These are phyloP conservation scores for Pisolithus orientalis DNA, from an alignment of 768 basidiomycete species.

Conservation along the genomic window DNA sequence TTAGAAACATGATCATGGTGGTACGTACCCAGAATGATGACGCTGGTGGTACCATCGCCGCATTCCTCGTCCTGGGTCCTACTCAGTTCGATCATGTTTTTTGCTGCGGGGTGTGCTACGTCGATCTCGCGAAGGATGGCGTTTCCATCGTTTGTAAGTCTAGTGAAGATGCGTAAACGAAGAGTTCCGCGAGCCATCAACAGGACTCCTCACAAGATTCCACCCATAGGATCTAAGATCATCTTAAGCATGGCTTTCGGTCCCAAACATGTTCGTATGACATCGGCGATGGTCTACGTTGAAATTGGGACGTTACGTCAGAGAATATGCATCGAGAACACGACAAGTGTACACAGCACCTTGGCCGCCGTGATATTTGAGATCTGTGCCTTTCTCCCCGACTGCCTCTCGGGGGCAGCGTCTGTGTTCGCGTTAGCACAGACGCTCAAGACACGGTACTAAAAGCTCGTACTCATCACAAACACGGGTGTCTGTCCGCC, in stretches of 20 bases:
- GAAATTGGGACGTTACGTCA: neutral
- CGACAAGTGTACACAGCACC: constrained; percentile 38
- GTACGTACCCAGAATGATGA: constrained; percentile 86
- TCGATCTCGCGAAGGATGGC: constrained; percentile 98
- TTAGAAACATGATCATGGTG: neutral
- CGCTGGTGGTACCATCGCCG: constrained; percentile 96
- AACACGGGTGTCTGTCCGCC: constrained; percentile 71
- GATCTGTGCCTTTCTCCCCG: constrained; percentile 91
- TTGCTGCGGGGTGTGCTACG: constrained; percentile 97
- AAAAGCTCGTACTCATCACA: constrained; percentile 60
- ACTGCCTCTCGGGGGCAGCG: constrained; percentile 89
- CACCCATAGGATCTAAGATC: constrained; percentile 99
- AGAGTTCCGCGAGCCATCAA: neutral
- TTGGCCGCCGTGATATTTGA: constrained; percentile 98
- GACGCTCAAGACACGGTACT: neutral
- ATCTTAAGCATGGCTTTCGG: constrained; percentile 99
- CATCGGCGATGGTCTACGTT: constrained; percentile 88
- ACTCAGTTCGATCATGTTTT: constrained; percentile 99
- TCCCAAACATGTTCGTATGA: constrained; percentile 94
- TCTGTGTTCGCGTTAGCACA: constrained; percentile 40
- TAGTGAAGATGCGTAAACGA: constrained; percentile 24
- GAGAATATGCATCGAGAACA: neutral
- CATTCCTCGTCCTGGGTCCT: constrained; percentile 99
- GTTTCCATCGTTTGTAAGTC: constrained; percentile 98
- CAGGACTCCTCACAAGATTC: constrained; percentile 68